phyloP scores from a whole-genome alignment of 1,139 yeast genomes.

The Yamadazyma dendronema region DNA sequence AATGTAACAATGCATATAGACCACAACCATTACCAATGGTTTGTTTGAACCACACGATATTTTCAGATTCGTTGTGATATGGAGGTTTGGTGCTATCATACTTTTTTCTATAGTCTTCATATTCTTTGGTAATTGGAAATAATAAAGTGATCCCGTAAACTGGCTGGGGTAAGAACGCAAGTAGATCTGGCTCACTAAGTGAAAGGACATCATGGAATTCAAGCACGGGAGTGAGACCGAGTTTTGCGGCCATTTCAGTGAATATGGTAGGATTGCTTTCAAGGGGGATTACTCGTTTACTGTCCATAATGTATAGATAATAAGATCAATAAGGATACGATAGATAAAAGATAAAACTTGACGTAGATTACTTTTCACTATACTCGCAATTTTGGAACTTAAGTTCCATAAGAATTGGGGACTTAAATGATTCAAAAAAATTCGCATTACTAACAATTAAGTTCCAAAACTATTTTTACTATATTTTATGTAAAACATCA shows the following conservation, averaged over 20 bases:
- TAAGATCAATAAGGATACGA: no score
- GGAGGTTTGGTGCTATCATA: constrained; percentile 25
- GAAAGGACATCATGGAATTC: constrained; percentile 83
- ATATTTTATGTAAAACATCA: no score
- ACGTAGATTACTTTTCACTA: no score
- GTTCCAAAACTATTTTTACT: no score
- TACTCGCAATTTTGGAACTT: no score
- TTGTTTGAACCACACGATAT: constrained; percentile 68
- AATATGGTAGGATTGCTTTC: constrained; percentile 91
- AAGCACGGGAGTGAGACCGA: constrained; percentile 65
- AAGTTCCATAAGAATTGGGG: no score
- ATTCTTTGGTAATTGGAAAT: constrained; percentile 71
- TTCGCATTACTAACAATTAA: no score
- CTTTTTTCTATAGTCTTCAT: constrained; percentile 49
- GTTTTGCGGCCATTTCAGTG: constrained; percentile 59
- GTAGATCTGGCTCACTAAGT: constrained; percentile 71
- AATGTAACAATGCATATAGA: constrained; percentile 80
- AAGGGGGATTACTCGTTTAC: constrained; percentile 64
- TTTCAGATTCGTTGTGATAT: constrained; percentile 17
- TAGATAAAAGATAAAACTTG: no score
- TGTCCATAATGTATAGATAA: constrained; percentile 5
- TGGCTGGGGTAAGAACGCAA: constrained; percentile 82
- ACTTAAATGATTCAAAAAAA: no score
- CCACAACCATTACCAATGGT: constrained; percentile 92
- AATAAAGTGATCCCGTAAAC: constrained; percentile 69